Evolutionary conservation across 495 filamentous ascomycete species (phyloP).

Genomic region (Xylaria scruposa): DNA sequence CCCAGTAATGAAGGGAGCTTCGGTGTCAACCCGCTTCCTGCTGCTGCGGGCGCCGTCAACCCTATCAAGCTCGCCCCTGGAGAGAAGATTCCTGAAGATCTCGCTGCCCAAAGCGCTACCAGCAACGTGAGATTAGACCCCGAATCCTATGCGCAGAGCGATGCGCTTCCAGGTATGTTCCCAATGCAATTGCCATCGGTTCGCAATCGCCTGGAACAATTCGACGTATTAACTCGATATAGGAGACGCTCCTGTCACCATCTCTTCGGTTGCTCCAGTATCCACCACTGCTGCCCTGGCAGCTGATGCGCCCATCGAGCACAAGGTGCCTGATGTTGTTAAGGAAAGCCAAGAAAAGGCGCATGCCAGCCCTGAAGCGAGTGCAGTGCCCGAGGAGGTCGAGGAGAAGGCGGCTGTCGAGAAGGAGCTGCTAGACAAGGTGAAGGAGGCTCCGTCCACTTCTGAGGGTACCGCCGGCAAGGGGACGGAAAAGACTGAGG

Average conservation of each 20-base stretch:
- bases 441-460: constrained; percentile 61
- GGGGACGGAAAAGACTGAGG: constrained; percentile 56
- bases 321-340: constrained; percentile 69
- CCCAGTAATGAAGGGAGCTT: constrained; percentile 54
- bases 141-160: constrained; percentile 82
- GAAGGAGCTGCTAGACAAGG: constrained; percentile 64
- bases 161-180: constrained; percentile 57
- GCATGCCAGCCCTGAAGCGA: constrained; percentile 64
- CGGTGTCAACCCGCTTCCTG: constrained; percentile 77
- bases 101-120: constrained; percentile 61
- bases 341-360: constrained; percentile 71
- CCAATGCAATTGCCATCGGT: background rate
- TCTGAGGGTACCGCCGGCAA: constrained; percentile 60
- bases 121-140: constrained; percentile 76
- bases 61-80: constrained; percentile 81
- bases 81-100: constrained; percentile 71
- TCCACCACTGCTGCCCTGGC: constrained; percentile 80
- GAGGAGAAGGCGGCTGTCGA: constrained; percentile 67
- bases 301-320: constrained; percentile 71
- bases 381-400: constrained; percentile 61
- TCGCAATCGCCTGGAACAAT: background rate
- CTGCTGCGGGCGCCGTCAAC: constrained; percentile 77
- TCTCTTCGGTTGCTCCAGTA: constrained; percentile 71
- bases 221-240: constrained; percentile 17
- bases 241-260: constrained; percentile 48